Percentiles rank a stretch among this genome's conserved stretches.
These are phyloP conservation scores for Leccinum obscurum DNA, from an alignment of 768 basidiomycete genomes.

Conservation along the genomic window DNA sequence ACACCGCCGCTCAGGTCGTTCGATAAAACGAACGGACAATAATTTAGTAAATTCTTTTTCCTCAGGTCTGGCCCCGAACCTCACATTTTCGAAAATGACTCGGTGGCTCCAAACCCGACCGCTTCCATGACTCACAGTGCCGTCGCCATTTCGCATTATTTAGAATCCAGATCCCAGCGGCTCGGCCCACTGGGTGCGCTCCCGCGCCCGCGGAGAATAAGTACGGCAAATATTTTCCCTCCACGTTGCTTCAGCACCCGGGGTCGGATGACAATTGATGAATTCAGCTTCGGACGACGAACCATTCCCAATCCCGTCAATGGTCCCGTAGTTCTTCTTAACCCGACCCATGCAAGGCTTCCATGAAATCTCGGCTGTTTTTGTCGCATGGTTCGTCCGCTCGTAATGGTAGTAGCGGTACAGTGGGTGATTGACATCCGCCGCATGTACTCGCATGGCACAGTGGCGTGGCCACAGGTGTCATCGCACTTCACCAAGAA, in stretches of 20 bases:
- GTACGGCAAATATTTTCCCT: not conserved
- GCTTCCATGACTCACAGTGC: not conserved
- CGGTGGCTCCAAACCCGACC: not conserved
- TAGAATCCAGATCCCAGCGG: not conserved
- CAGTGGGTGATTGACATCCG: not conserved
- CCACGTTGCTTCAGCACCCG: not conserved
- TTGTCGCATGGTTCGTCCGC: conserved; percentile 8
- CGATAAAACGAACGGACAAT: too few species aligned
- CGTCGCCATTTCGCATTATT: not conserved
- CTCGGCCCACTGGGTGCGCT: not conserved
- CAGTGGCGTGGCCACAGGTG: not conserved
- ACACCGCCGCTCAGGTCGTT: not conserved
- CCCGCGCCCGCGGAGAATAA: not conserved
- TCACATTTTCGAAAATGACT: not conserved
- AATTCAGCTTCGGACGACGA: not conserved
- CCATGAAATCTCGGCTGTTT: conserved; percentile 15
- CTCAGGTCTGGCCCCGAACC: not conserved
- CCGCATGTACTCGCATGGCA: not conserved
- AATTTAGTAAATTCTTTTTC: not conserved
- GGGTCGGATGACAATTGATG: not conserved
- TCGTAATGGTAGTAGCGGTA: not conserved
- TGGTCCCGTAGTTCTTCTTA: not conserved
- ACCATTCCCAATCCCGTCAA: not conserved
- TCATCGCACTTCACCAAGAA: conserved; percentile 1
- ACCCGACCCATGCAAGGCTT: not conserved